Conservation (phyloP, 2,329 filamentous ascomycete species). For the Fusarium nelsonii region DNA sequence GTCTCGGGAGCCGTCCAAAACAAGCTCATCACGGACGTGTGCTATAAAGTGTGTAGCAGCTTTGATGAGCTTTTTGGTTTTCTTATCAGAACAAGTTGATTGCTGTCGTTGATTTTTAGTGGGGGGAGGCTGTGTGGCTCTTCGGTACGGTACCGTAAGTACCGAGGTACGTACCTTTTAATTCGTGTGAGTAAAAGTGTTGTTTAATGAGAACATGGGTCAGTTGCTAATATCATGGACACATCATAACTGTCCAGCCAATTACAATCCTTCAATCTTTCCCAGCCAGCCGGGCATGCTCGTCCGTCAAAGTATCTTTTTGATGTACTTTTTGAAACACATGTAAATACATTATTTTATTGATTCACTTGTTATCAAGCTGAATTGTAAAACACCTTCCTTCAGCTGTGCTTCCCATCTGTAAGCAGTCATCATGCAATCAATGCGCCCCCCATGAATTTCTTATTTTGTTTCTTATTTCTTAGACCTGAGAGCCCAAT, state of each 20-base stretch:
- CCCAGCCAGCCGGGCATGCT: not conserved
- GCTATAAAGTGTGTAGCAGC: conserved; percentile 12
- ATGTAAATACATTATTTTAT: not conserved
- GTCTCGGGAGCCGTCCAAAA: conserved; percentile 14
- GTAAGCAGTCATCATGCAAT: not conserved
- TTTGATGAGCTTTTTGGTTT: not conserved
- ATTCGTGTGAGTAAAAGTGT: conserved; percentile 43
- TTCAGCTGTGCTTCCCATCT: not conserved
- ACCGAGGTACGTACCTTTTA: conserved; percentile 20
- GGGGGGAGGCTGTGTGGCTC: conserved; percentile 30
- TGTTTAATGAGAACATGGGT: conserved; percentile 40
- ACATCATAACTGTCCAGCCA: conserved; percentile 19
- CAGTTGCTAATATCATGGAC: conserved; percentile 40
- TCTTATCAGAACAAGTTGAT: conserved; percentile 32
- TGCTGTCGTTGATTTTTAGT: conserved; percentile 27
- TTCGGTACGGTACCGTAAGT: not conserved
- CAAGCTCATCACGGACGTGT: conserved; percentile 10
- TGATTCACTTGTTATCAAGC: conserved; percentile 5
- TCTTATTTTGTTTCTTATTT: not conserved
- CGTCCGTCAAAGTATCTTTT: not conserved
- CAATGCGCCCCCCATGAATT: not conserved
- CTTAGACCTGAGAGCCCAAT: conserved; percentile 1
- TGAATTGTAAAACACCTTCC: not conserved
- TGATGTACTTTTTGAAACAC: not conserved
- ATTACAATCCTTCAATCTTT: not conserved